Percentiles rank a stretch among this genome's conserved stretches.
Conservation (phyloP, 2,329 filamentous ascomycete species). For the Colletotrichum incanum region DNA sequence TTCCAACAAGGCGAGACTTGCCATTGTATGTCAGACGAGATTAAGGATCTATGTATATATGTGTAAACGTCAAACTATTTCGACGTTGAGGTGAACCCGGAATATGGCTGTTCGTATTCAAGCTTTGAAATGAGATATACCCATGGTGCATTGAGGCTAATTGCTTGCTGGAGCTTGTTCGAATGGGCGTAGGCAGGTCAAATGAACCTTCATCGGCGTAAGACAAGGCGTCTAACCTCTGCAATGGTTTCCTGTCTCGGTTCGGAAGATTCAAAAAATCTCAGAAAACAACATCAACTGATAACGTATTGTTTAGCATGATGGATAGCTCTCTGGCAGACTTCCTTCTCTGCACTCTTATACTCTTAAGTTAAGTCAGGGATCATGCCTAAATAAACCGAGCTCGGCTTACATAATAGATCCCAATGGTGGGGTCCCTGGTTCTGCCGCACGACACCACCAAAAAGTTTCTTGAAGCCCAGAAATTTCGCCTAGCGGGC, state of each 20-base stretch:
- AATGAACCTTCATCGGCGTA: neutral
- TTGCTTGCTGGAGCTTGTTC: neutral
- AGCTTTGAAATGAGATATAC: neutral
- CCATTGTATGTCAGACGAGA: neutral
- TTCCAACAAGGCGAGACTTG: neutral
- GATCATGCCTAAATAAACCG: neutral
- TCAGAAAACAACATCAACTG: neutral
- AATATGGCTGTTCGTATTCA: neutral
- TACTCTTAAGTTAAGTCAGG: neutral
- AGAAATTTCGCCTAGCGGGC: constrained; percentile 41
- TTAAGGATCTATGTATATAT: too few species aligned
- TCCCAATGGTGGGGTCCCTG: constrained; percentile 6
- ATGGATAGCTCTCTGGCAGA: neutral
- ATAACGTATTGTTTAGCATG: neutral
- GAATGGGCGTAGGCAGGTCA: neutral
- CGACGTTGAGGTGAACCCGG: neutral
- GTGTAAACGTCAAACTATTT: neutral
- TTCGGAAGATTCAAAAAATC: too few species aligned
- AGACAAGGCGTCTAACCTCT: neutral
- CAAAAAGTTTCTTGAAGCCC: constrained; percentile 45
- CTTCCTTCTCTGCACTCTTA: neutral
- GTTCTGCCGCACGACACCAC: constrained; percentile 43
- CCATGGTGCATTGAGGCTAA: too few species aligned
- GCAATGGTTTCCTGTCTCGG: too few species aligned
- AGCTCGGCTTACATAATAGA: constrained; percentile 19